These are phyloP conservation scores for Pseudocercospora pini-densiflorae DNA, from an alignment of 2,329 filamentous ascomycete genomes.

Conservation along the genomic window DNA sequence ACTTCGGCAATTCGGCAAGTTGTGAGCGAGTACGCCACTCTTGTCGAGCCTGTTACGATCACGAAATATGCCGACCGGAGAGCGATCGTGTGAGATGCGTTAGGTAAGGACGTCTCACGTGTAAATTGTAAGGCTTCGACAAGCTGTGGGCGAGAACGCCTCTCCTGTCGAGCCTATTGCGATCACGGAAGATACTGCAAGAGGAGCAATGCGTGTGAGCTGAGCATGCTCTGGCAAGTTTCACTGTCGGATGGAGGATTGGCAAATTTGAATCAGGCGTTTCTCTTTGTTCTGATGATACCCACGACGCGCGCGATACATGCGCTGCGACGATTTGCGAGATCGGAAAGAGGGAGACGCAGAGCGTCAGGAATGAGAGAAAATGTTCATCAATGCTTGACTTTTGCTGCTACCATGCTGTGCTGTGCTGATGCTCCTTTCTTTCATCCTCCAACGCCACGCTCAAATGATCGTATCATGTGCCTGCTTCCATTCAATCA, in stretches of 20 bases:
- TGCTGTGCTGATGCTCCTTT: neutral
- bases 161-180: too few relatives aligned
- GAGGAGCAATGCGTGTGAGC: neutral
- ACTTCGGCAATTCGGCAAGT: too few relatives aligned
- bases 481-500: neutral
- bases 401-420: neutral
- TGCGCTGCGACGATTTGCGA: neutral
- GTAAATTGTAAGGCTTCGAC: too few relatives aligned
- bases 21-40: too few relatives aligned
- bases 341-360: neutral
- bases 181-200: too few relatives aligned
- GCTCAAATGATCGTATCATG: neutral
- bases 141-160: too few relatives aligned
- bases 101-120: too few relatives aligned
- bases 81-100: too few relatives aligned
- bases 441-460: neutral
- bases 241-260: neutral
- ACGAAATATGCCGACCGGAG: too few relatives aligned
- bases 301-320: neutral
- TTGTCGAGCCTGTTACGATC: too few relatives aligned
- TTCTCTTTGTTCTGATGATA: neutral
- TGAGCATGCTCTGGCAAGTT: neutral
- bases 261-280: neutral
- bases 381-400: neutral
- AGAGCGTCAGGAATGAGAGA: neutral